Conservation (phyloP, 805 yeast species). For the Barnettozyma botsteinii region DNA sequence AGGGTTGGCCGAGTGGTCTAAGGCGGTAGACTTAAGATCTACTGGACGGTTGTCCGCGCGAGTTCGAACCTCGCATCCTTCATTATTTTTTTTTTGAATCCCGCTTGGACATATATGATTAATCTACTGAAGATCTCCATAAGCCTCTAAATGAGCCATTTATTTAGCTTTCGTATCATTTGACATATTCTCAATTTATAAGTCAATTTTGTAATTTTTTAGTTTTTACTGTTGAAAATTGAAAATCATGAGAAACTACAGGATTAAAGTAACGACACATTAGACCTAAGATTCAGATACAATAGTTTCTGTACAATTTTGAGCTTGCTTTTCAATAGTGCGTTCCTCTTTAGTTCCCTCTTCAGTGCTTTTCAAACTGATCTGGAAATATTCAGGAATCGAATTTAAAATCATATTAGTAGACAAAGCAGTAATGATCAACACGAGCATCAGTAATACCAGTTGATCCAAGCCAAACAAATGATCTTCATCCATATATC, state of each 20-base stretch:
- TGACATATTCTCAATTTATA: too few relatives aligned
- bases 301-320: too few relatives aligned
- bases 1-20: slow-evolving; percentile 18
- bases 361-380: neutral
- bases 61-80: slow-evolving; percentile 18
- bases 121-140: slow-evolving; percentile 3
- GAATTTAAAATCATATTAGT: slow-evolving; percentile 6
- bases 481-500: neutral
- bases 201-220: too few relatives aligned
- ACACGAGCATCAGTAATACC: slow-evolving; percentile 1
- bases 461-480: slow-evolving; percentile 6
- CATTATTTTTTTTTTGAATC: slow-evolving; percentile 12
- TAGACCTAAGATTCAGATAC: too few relatives aligned
- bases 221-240: too few relatives aligned
- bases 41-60: slow-evolving; percentile 16
- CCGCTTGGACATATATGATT: too few relatives aligned
- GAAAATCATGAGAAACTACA: too few relatives aligned
- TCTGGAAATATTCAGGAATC: slow-evolving; percentile 1
- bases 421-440: slow-evolving; percentile 3
- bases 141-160: too few relatives aligned
- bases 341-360: too few relatives aligned
- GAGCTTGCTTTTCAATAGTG: too few relatives aligned
- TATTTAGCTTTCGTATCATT: too few relatives aligned
- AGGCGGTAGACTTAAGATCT: slow-evolving; percentile 19
- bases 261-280: too few relatives aligned